These are phyloP conservation scores for Amanita fuliginea DNA, from an alignment of 768 basidiomycete species.

Conservation along the genomic window DNA sequence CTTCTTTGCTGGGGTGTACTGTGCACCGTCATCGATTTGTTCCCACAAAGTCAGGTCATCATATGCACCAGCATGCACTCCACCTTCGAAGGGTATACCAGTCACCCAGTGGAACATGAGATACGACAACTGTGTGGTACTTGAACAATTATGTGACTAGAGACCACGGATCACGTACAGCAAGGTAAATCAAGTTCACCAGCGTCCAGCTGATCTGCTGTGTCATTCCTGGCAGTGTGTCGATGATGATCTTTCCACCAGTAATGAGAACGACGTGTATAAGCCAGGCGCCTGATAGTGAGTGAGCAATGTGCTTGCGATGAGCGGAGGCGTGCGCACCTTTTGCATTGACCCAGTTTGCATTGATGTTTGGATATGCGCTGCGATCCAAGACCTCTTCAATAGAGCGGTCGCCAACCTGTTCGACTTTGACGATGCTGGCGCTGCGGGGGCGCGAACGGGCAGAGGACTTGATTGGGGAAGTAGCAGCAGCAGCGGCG, in stretches of 20 bases:
- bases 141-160: not conserved
- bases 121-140: constrained; percentile 64
- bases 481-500: constrained; percentile 9
- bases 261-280: constrained; percentile 93
- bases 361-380: constrained; percentile 77
- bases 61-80: constrained; percentile 85
- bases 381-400: constrained; percentile 75
- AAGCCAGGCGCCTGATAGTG: constrained; percentile 82
- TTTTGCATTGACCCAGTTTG: constrained; percentile 91
- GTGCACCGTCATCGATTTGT: constrained; percentile 97
- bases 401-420: constrained; percentile 58
- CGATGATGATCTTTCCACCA: constrained; percentile 83
- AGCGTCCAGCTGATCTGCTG: constrained; percentile 94
- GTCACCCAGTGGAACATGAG: constrained; percentile 99
- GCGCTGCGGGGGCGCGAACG: constrained; percentile 47
- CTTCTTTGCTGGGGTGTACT: constrained; percentile 97
- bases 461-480: constrained; percentile 14
- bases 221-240: constrained; percentile 89
- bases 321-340: constrained; percentile 30
- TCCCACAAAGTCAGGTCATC: constrained; percentile 98
- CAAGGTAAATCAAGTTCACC: constrained; percentile 83
- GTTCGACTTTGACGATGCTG: constrained; percentile 79
- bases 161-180: constrained; percentile 40
- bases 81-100: constrained; percentile 88
- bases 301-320: not conserved